phyloP scores from a whole-genome alignment of 139 green algal genomes.

The Tetraselmis striata region DNA sequence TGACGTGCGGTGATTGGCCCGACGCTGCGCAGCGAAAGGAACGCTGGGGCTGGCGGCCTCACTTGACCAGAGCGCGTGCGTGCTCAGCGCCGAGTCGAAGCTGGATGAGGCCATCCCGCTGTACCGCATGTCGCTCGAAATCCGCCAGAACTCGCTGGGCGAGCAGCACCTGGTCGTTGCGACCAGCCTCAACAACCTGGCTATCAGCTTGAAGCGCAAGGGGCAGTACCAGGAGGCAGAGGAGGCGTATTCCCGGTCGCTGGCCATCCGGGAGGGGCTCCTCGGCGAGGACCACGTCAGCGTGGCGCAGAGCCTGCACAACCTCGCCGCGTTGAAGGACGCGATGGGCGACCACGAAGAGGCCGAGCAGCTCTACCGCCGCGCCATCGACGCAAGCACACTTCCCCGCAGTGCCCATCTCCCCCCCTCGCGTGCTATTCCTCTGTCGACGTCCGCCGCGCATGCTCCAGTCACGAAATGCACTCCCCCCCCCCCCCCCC shows the following conservation, averaged over 20 bases:
- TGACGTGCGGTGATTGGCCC: no score
- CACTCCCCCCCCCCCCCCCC: no score
- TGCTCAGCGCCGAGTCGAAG: background rate
- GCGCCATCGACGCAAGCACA: conserved; percentile 16
- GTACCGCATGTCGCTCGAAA: conserved; percentile 2
- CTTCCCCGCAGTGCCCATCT: no score
- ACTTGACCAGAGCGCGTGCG: background rate
- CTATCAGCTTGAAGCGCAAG: conserved; percentile 18
- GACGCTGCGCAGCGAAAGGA: background rate
- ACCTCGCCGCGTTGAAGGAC: conserved; percentile 28
- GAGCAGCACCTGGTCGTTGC: conserved; percentile 26
- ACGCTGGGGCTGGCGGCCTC: background rate
- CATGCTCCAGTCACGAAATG: no score
- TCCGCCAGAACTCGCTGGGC: conserved; percentile 20
- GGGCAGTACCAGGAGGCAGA: conserved; percentile 23
- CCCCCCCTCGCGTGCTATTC: no score
- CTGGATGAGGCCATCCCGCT: background rate
- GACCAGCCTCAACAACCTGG: conserved; percentile 29
- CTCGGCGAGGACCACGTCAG: conserved; percentile 21
- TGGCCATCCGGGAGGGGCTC: conserved; percentile 21
- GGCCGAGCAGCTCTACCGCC: conserved; percentile 23
- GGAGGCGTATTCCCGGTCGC: conserved; percentile 18
- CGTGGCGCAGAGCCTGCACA: conserved; percentile 26
- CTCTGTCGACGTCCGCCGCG: no score
- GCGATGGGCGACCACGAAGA: conserved; percentile 19